Percentiles rank a stretch among this genome's conserved stretches.
These are phyloP conservation scores for Pestalotiopsis sp. DNA, from an alignment of 2,329 filamentous ascomycete genomes.

Conservation along the genomic window DNA sequence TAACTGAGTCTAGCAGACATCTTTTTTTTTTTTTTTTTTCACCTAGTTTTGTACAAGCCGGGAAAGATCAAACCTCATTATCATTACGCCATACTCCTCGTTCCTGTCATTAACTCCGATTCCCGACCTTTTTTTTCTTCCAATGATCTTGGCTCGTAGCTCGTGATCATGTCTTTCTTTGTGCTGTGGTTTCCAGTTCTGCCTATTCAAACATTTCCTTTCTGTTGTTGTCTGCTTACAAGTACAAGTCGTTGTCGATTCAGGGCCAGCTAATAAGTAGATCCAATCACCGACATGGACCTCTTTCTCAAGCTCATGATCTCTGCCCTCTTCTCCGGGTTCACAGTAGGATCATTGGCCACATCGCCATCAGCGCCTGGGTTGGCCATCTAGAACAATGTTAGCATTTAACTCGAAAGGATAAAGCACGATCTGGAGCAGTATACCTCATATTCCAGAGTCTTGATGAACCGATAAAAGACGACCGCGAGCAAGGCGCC, in stretches of 20 bases:
- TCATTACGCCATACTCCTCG: background rate
- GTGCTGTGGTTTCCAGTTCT: background rate
- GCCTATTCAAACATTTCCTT: background rate
- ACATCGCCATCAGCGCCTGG: slow-evolving; percentile 47
- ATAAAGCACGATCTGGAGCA: background rate
- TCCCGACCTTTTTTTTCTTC: background rate
- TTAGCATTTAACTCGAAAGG: background rate
- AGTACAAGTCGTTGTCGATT: background rate
- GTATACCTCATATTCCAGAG: slow-evolving; percentile 38
- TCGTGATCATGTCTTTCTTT: background rate
- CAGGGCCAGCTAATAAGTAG: background rate
- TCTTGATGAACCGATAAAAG: slow-evolving; percentile 43
- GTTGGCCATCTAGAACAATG: slow-evolving; percentile 40
- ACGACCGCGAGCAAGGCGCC: slow-evolving; percentile 36
- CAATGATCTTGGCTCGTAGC: background rate
- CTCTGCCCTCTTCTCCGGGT: slow-evolving; percentile 39
- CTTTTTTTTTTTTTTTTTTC: background rate
- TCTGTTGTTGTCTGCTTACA: background rate
- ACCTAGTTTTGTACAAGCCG: background rate
- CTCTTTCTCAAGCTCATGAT: background rate
- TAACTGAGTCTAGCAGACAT: no score
- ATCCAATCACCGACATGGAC: background rate
- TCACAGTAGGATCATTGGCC: slow-evolving; percentile 44
- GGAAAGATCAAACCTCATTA: background rate
- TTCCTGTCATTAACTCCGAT: background rate